Base-by-base conservation (phyloP, 805 yeast species). In the Yamadazyma philogaea region DNA sequence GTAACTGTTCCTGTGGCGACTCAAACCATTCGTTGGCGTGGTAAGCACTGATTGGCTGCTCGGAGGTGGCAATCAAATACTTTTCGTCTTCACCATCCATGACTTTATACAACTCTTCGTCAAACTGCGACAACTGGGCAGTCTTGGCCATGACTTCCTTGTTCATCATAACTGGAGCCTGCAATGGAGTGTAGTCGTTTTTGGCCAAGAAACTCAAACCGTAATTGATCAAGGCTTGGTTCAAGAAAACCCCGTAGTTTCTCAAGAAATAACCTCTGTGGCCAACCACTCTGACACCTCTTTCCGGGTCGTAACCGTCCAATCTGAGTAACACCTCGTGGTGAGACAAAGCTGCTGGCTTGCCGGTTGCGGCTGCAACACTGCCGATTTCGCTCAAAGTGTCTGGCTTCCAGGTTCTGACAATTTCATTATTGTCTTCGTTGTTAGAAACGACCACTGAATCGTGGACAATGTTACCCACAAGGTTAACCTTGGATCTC, bases 111-210 rank as follows among this genome's bases (percentile, higher is more conserved):
- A 93, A 77, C 70, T 93, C 99, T 75, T 93, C 99, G 67, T 93
- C 99, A 57, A 93, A 93, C 62, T 93, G 90, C 28, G 97, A 89
- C 64, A 93, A 81, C 73, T 93, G 99, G 7, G 99, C 99, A 54
- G 99, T 93, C 72, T 87, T 90, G 55, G 98, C 98, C 99, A 93
- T 93, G 44, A 89, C 95, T 45, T 93, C 98, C 72, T 93, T 93
- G 81, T 93, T 93, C 96, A 93, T 88, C 99, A 93, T 93, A 34
- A 91, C 96, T 45, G 99, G 99, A 12, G 99, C 95, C 75, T 93
- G 99, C 67, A 93, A 76, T 50, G 98, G 96, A 42, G 75, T 74
- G 75, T 88, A 93, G 39, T 82, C 89, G 55, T 82, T 79, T 57
- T 78, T 70, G 50, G 87, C 78, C 64, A 93, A 78, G 70, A 88